Evolutionary conservation across 495 filamentous ascomycete species (phyloP).

Genomic region (Xylaria telfairii): DNA sequence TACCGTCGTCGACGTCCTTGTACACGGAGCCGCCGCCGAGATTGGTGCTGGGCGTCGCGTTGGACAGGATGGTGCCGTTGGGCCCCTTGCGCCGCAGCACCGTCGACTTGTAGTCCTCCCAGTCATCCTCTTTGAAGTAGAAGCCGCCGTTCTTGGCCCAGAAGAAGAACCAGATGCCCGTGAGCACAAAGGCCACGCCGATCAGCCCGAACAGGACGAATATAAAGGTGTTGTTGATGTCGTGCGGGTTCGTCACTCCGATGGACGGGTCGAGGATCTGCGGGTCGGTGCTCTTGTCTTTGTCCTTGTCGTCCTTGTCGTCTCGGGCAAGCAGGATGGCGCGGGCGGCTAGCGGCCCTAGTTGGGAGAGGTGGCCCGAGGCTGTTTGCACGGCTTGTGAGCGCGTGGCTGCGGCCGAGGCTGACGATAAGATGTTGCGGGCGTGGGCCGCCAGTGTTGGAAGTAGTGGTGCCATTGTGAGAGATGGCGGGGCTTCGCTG

Average conservation of each 20-base stretch:
- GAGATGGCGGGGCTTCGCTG: neutral
- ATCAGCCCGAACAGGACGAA: slow-evolving; percentile 86
- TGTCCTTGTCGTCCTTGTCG: slow-evolving; percentile 20
- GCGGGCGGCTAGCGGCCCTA: slow-evolving; percentile 51
- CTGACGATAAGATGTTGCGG: slow-evolving; percentile 34
- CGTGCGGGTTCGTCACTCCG: slow-evolving; percentile 66
- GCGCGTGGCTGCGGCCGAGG: slow-evolving; percentile 30
- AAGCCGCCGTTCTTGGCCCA: slow-evolving; percentile 97
- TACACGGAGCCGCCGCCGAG: slow-evolving; percentile 81
- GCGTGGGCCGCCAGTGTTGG: slow-evolving; percentile 37
- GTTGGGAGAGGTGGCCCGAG: slow-evolving; percentile 24
- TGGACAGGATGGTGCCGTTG: slow-evolving; percentile 79
- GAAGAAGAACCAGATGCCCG: slow-evolving; percentile 96
- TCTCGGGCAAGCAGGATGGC: slow-evolving; percentile 48
- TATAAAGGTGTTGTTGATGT: slow-evolving; percentile 83
- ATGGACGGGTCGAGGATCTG: slow-evolving; percentile 41
- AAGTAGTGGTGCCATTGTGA: slow-evolving; percentile 36
- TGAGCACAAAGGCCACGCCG: slow-evolving; percentile 76
- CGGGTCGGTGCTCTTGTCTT: slow-evolving; percentile 7
- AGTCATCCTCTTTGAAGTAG: slow-evolving; percentile 80
- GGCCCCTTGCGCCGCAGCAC: slow-evolving; percentile 92
- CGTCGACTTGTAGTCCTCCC: slow-evolving; percentile 98
- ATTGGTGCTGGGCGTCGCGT: slow-evolving; percentile 79
- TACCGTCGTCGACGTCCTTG: slow-evolving; percentile 66
- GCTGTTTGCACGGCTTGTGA: slow-evolving; percentile 16